These are phyloP conservation scores for Tulasnella calospora DNA, from an alignment of 768 basidiomycete species.

Conservation along the genomic window DNA sequence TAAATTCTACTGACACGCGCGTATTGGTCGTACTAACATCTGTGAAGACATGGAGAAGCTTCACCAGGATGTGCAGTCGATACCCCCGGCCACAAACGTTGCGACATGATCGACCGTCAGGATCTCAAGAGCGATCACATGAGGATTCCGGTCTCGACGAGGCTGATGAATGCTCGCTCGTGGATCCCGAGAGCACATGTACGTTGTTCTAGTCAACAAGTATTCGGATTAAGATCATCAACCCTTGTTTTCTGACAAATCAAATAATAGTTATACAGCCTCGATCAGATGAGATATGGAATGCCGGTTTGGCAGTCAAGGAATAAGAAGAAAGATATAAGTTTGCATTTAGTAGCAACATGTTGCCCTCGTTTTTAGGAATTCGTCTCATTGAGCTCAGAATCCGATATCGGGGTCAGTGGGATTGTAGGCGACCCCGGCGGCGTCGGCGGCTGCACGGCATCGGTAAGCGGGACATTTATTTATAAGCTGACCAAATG, in stretches of 20 bases:
- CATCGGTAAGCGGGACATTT: too few relatives aligned
- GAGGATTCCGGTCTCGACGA: slow-evolving; percentile 96
- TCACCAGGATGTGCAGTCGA: slow-evolving; percentile 84
- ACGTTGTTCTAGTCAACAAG: slow-evolving; percentile 77
- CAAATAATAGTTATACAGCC: too few relatives aligned
- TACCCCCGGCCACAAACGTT: slow-evolving; percentile 93
- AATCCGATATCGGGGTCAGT: not conserved
- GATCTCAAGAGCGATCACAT: slow-evolving; percentile 81
- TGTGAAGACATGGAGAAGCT: slow-evolving; percentile 98
- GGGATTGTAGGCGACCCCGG: too few relatives aligned
- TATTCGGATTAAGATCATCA: too few relatives aligned
- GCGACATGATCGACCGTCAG: slow-evolving; percentile 94
- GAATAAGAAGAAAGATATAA: too few relatives aligned
- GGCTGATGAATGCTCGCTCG: slow-evolving; percentile 97
- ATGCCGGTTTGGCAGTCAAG: too few relatives aligned
- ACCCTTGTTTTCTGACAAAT: too few relatives aligned
- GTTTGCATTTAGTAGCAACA: not conserved
- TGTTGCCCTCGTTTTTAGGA: too few relatives aligned
- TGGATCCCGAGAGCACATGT: slow-evolving; percentile 99
- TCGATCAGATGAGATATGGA: too few relatives aligned
- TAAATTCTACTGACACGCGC: slow-evolving; percentile 94
- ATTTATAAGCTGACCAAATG: too few relatives aligned
- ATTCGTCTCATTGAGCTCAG: not conserved
- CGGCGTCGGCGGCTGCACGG: too few relatives aligned
- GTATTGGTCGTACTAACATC: slow-evolving; percentile 95